Evolutionary conservation across 2,329 filamentous ascomycete genomes (phyloP).

Genomic region (Microdochium trichocladiopsis): DNA sequence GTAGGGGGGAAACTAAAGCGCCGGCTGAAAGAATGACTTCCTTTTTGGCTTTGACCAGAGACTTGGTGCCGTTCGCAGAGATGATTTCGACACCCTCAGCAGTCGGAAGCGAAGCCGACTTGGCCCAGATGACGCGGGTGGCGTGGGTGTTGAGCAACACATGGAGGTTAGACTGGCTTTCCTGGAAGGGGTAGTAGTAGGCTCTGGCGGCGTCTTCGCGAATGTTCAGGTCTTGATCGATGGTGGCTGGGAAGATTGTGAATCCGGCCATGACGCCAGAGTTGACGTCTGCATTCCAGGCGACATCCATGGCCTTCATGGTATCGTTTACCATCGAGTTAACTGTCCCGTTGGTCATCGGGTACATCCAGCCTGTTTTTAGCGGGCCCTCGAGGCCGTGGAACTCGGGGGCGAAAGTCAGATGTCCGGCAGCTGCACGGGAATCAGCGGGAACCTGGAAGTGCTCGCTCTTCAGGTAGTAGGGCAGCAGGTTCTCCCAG

Average conservation of each 20-base stretch:
- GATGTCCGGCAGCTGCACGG: slow-evolving; percentile 23
- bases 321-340: slow-evolving; percentile 6
- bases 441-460: slow-evolving; percentile 23
- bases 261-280: slow-evolving; percentile 29
- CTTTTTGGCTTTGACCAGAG: slow-evolving; percentile 28
- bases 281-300: slow-evolving; percentile 29
- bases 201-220: slow-evolving; percentile 33
- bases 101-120: neutral
- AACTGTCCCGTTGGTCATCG: slow-evolving; percentile 24
- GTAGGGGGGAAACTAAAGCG: slow-evolving; percentile 39
- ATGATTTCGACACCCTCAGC: slow-evolving; percentile 29
- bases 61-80: slow-evolving; percentile 23
- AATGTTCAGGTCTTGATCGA: slow-evolving; percentile 27
- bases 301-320: slow-evolving; percentile 10
- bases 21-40: slow-evolving; percentile 43
- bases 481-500: slow-evolving; percentile 22
- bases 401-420: slow-evolving; percentile 20
- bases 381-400: slow-evolving; percentile 28
- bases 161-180: slow-evolving; percentile 26
- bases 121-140: neutral
- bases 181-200: slow-evolving; percentile 29
- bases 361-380: slow-evolving; percentile 26
- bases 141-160: slow-evolving; percentile 16
- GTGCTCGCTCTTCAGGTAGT: slow-evolving; percentile 35
- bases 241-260: slow-evolving; percentile 27